phyloP scores from a whole-genome alignment of 768 basidiomycete genomes.

The Clitopilus passeckerianus region DNA sequence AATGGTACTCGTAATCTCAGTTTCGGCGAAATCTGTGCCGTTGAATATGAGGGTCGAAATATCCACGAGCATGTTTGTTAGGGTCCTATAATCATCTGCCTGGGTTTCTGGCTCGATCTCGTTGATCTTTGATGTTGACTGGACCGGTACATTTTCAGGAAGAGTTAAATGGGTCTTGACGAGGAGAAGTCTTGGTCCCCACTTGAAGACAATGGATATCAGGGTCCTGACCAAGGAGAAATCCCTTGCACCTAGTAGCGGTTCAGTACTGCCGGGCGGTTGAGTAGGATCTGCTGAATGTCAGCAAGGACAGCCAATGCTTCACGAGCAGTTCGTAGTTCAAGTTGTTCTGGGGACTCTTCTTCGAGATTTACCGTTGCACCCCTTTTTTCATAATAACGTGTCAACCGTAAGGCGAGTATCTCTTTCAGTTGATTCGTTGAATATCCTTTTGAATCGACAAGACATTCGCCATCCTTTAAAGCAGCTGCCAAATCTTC shows the following conservation, averaged over 20 bases:
- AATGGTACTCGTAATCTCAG: conserved; percentile 56
- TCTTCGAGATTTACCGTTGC: conserved; percentile 9
- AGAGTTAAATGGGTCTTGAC: conserved; percentile 33
- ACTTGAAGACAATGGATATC: conserved; percentile 64
- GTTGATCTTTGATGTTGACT: conserved; percentile 21
- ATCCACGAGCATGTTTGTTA: conserved; percentile 37
- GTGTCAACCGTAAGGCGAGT: conserved; percentile 31
- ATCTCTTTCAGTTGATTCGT: conserved; percentile 9
- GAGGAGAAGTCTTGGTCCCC: conserved; percentile 60
- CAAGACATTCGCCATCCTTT: conserved; percentile 27
- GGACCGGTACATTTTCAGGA: conserved; percentile 22
- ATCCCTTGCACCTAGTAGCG: conserved; percentile 63
- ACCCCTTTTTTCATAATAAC: conserved; percentile 30
- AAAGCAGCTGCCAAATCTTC: conserved; percentile 23
- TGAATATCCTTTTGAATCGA: conserved; percentile 25
- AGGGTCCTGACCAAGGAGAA: conserved; percentile 57
- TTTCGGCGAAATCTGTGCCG: conserved; percentile 47
- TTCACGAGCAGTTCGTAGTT: conserved; percentile 50
- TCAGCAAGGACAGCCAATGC: conserved; percentile 45
- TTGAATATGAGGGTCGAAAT: conserved; percentile 53
- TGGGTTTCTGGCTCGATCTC: conserved; percentile 36
- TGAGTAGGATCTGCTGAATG: conserved; percentile 39
- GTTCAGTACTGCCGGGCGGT: conserved; percentile 13
- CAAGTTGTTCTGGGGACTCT: conserved; percentile 33
- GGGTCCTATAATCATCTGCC: conserved; percentile 34